phyloP scores from a whole-genome alignment of 768 basidiomycete species.

The Russula vinacea region DNA sequence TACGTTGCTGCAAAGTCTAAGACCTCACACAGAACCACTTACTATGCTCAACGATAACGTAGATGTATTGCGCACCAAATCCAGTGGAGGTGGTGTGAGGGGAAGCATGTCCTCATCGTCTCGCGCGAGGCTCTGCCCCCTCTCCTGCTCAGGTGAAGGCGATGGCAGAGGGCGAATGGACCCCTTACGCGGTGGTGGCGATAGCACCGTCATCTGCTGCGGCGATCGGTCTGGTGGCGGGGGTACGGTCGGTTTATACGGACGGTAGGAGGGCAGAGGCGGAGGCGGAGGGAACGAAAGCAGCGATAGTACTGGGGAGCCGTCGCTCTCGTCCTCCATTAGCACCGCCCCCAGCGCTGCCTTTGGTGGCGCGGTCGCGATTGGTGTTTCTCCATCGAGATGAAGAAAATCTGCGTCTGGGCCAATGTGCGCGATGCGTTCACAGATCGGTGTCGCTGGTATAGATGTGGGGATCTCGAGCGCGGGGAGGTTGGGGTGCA shows the following conservation, averaged over 20 bases:
- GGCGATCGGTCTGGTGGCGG: slow-evolving; percentile 30
- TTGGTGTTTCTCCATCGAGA: slow-evolving; percentile 31
- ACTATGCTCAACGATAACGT: slow-evolving; percentile 29
- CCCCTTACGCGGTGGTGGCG: slow-evolving; percentile 61
- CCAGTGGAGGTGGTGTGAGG: slow-evolving; percentile 17
- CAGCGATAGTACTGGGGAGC: not conserved
- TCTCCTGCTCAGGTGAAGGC: slow-evolving; percentile 22
- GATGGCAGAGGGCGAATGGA: slow-evolving; percentile 35
- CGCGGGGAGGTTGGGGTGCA: slow-evolving; percentile 21
- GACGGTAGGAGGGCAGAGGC: slow-evolving; percentile 30
- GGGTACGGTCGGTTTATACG: slow-evolving; percentile 35
- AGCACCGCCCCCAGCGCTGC: not conserved
- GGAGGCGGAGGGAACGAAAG: slow-evolving; percentile 26
- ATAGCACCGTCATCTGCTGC: slow-evolving; percentile 49
- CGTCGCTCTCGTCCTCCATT: not conserved
- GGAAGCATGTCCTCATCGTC: not conserved
- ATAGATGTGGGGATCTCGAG: slow-evolving; percentile 32
- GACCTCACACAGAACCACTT: slow-evolving; percentile 23
- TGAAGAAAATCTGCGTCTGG: slow-evolving; percentile 64
- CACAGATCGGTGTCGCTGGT: slow-evolving; percentile 57
- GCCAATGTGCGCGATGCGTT: slow-evolving; percentile 52
- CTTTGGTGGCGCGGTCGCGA: slow-evolving; percentile 11
- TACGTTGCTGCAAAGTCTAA: not conserved
- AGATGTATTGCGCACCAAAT: slow-evolving; percentile 27
- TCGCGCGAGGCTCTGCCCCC: slow-evolving; percentile 10